Evolutionary conservation across 345 rosid genomes (phyloP).

Genomic region (Salix koriyanagi): DNA sequence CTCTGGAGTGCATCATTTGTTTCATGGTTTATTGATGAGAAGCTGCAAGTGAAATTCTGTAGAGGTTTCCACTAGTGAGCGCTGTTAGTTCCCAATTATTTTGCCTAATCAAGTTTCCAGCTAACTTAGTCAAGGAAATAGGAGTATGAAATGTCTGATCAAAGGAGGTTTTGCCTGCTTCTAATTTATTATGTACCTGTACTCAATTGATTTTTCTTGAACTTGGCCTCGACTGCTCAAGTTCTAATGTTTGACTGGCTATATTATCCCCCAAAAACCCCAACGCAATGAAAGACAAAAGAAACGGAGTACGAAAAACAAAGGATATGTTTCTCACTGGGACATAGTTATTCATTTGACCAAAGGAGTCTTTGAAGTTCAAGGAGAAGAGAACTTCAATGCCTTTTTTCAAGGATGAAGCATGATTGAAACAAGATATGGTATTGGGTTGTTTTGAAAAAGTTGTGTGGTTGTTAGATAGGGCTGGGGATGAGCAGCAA

Average conservation of each 20-base stretch:
- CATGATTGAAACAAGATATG: neutral
- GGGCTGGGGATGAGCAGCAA: neutral
- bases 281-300: neutral
- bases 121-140: neutral
- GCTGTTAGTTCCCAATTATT: neutral
- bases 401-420: neutral
- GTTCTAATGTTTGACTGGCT: neutral
- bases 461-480: neutral
- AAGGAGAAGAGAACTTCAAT: neutral
- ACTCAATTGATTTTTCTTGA: neutral
- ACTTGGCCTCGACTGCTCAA: neutral
- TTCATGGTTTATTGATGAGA: neutral
- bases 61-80: neutral
- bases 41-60: neutral
- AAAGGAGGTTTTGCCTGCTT: neutral
- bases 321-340: neutral
- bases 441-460: neutral
- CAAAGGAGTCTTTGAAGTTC: neutral
- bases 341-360: conserved; percentile 1
- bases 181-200: neutral
- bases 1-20: neutral
- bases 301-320: neutral
- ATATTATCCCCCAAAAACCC: neutral
- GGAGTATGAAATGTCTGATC: neutral
- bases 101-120: neutral